Percentiles rank a stretch among this genome's conserved stretches.
Evolutionary conservation across 331 rosid species (phyloP).

Genomic region (Acacia pycnantha): DNA sequence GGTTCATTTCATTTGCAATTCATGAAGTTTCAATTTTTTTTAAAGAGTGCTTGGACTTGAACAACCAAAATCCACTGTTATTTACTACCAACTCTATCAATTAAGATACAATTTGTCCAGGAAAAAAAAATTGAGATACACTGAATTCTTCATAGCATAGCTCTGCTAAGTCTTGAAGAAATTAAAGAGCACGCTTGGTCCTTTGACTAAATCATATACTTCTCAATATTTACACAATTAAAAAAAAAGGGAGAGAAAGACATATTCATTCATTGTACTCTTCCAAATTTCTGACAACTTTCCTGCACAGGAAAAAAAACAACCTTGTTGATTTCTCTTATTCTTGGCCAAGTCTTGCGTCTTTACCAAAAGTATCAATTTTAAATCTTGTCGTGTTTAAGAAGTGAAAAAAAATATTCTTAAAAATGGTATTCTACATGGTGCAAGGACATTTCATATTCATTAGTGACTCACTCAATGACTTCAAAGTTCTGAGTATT

Average conservation of each 20-base stretch:
- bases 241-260: no score
- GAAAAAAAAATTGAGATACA: no score
- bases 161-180: no score
- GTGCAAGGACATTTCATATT: background rate
- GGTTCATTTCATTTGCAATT: background rate
- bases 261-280: no score
- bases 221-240: no score
- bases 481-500: slow-evolving; percentile 1
- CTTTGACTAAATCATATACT: no score
- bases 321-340: background rate
- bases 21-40: background rate
- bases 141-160: no score
- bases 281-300: no score
- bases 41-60: background rate
- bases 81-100: no score
- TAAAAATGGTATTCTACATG: background rate
- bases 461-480: background rate
- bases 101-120: no score
- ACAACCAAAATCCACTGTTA: background rate
- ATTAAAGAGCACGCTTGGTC: no score
- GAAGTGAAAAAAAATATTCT: background rate
- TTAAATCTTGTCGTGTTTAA: background rate
- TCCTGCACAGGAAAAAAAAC: no score
- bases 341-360: background rate
- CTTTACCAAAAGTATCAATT: background rate